Conservation (phyloP, 176 grass and related monocot species). For the Rhipidocladum racemiflorum region DNA sequence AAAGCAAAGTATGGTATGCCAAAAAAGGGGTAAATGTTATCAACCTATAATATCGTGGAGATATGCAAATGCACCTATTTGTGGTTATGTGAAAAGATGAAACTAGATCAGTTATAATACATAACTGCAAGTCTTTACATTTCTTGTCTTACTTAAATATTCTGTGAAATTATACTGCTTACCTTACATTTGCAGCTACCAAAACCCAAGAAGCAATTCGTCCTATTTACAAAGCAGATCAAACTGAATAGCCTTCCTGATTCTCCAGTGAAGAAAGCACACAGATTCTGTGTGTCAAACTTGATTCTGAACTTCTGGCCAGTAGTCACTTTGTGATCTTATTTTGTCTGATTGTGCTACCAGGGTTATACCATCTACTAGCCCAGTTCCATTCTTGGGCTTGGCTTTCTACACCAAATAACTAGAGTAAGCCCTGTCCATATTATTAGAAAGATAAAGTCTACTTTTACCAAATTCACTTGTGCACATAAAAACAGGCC, state of each 20-base stretch:
- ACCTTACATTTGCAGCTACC: background rate
- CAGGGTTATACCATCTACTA: constrained; percentile 12
- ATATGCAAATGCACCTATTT: background rate
- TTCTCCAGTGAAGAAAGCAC: background rate
- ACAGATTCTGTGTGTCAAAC: background rate
- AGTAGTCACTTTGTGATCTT: background rate
- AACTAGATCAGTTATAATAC: background rate
- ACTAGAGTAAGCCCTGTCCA: background rate
- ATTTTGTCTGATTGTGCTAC: background rate
- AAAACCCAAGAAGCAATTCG: background rate
- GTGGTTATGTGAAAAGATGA: background rate
- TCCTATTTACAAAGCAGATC: constrained; percentile 11
- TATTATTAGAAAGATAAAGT: background rate
- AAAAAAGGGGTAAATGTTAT: background rate
- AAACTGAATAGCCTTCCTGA: background rate
- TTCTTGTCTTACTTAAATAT: background rate
- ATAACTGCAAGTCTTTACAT: background rate
- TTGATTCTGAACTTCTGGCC: background rate
- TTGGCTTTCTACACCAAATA: constrained; percentile 3
- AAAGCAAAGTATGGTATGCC: background rate
- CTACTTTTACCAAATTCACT: background rate
- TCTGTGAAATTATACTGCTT: background rate
- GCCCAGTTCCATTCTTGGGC: background rate
- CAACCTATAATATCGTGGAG: background rate
- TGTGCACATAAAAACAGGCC: background rate